Conservation (phyloP, 352 stramenopile genomes). For the Elongisporangium anandrum region DNA sequence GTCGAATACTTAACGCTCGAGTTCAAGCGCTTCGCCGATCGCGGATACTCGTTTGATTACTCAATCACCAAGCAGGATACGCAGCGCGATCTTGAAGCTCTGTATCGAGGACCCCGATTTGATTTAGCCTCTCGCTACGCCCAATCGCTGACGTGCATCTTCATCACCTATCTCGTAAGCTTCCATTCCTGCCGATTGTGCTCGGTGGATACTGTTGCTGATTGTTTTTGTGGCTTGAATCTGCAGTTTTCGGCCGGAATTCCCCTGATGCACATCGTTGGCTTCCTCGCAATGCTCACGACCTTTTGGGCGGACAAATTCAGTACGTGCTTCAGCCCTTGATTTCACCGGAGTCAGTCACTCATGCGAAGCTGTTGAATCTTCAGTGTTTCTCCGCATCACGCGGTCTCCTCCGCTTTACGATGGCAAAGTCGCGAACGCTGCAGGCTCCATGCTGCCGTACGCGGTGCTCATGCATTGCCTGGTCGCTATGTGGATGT, state of each 20-base stretch:
- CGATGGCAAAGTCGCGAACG: conserved; percentile 58
- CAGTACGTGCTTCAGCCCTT: conserved; percentile 36
- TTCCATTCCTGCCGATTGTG: not conserved
- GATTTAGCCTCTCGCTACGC: conserved; percentile 69
- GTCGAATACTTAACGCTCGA: conserved; percentile 51
- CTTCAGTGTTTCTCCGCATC: conserved; percentile 62
- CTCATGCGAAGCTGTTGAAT: conserved; percentile 1
- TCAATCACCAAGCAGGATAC: conserved; percentile 70
- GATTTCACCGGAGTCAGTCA: not conserved
- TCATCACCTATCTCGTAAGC: conserved; percentile 75
- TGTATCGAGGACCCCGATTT: conserved; percentile 77
- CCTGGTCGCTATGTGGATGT: conserved; percentile 82
- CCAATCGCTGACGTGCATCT: conserved; percentile 73
- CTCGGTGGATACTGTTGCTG: not conserved
- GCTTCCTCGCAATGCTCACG: conserved; percentile 65
- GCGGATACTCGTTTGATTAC: conserved; percentile 60
- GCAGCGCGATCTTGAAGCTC: conserved; percentile 71
- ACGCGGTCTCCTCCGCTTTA: conserved; percentile 65
- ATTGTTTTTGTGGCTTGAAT: conserved; percentile 5
- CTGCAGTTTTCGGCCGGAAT: conserved; percentile 80
- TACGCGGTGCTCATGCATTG: conserved; percentile 75
- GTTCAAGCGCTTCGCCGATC: conserved; percentile 48
- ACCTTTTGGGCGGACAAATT: conserved; percentile 88
- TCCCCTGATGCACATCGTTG: conserved; percentile 71
- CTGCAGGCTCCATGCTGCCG: conserved; percentile 54